phyloP scores from a whole-genome alignment of 805 yeast species.

The Saturnispora gosingensis region DNA sequence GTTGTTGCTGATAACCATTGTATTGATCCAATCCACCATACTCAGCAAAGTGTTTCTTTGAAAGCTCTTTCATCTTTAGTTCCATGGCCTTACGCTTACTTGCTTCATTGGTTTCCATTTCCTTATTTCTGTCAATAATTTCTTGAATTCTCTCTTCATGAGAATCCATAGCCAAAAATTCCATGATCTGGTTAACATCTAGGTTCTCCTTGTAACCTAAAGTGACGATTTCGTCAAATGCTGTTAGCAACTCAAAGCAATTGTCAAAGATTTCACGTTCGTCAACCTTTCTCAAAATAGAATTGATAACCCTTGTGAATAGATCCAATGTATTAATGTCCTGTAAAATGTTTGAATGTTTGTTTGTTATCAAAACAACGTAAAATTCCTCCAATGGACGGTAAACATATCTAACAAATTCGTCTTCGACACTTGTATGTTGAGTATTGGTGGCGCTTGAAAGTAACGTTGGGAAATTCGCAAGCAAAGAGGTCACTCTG shows the following conservation, averaged over 20 bases:
- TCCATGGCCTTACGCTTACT: slow-evolving; percentile 92
- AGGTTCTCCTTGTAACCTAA: slow-evolving; percentile 87
- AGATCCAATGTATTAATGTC: slow-evolving; percentile 88
- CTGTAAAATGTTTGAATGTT: slow-evolving; percentile 84
- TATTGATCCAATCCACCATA: slow-evolving; percentile 1
- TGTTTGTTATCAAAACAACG: slow-evolving; percentile 83
- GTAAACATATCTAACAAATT: slow-evolving; percentile 83
- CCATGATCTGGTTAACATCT: slow-evolving; percentile 70
- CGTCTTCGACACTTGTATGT: slow-evolving; percentile 92
- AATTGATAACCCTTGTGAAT: slow-evolving; percentile 73
- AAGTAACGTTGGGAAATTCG: slow-evolving; percentile 76
- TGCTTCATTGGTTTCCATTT: slow-evolving; percentile 93
- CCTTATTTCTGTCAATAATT: slow-evolving; percentile 93
- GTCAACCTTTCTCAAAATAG: slow-evolving; percentile 60
- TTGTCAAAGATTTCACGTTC: slow-evolving; percentile 75
- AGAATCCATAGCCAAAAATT: slow-evolving; percentile 93
- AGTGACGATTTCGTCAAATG: slow-evolving; percentile 88
- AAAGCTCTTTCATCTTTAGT: slow-evolving; percentile 71
- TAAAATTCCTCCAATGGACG: slow-evolving; percentile 93
- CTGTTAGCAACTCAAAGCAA: slow-evolving; percentile 82
- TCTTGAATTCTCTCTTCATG: slow-evolving; percentile 98
- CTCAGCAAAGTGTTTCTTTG: slow-evolving; percentile 41
- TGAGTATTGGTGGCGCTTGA: slow-evolving; percentile 59
- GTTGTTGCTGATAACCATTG: slow-evolving; percentile 11
- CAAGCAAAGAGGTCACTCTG: slow-evolving; percentile 74